These are phyloP conservation scores for Diversispora eburnea DNA, from an alignment of 192 early-diverging fungal species.

Conservation along the genomic window DNA sequence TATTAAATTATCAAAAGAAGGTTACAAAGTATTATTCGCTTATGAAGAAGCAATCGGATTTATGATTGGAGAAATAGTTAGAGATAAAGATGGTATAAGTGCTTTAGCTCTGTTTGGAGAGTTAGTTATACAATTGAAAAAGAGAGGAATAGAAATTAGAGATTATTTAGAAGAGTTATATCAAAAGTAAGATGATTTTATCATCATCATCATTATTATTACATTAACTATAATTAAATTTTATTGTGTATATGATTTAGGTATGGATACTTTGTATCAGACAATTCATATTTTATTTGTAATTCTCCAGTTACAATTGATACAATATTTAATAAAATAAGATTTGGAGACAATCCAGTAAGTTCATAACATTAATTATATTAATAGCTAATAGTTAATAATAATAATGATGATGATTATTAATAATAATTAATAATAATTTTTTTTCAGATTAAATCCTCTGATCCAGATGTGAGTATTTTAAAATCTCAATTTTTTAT, in stretches of 20 bases:
- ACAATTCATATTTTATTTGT: conserved; percentile 88
- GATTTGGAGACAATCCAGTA: conserved; percentile 58
- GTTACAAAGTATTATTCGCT: conserved; percentile 71
- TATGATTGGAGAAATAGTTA: conserved; percentile 72
- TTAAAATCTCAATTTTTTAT: not conserved
- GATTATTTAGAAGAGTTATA: conserved; percentile 75
- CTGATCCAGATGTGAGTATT: not conserved
- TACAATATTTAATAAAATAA: conserved; percentile 75
- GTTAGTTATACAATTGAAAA: conserved; percentile 62
- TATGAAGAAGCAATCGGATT: conserved; percentile 96
- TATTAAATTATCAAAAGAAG: conserved; percentile 60
- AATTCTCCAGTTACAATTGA: conserved; percentile 66
- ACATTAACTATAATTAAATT: not conserved
- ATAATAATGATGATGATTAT: too few species aligned
- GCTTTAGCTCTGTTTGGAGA: conserved; percentile 81
- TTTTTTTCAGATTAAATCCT: not conserved
- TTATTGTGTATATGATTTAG: not conserved
- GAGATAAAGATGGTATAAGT: conserved; percentile 91
- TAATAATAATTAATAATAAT: too few species aligned
- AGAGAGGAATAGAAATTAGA: conserved; percentile 54
- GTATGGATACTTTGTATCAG: conserved; percentile 80
- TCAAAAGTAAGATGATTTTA: conserved; percentile 46
- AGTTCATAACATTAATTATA: conserved; percentile 11
- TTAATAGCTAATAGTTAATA: too few species aligned
- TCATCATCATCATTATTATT: not conserved